Evolutionary conservation across 108 stramenopile genomes (phyloP).

Genomic region (Cyclostephanos tholiformis): DNA sequence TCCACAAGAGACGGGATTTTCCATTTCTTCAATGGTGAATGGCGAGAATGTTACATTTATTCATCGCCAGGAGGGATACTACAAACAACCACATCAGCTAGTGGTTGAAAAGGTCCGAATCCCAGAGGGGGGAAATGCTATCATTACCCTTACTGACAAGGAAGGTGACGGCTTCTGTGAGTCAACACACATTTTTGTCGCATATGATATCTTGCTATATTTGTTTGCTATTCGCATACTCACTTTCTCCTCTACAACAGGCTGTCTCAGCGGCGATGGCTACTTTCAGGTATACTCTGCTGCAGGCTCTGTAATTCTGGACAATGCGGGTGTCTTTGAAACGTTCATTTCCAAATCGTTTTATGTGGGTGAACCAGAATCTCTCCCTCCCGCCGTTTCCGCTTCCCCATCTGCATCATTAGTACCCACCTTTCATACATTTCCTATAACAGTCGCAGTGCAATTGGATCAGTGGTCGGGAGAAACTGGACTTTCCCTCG

Average conservation of each 20-base stretch:
- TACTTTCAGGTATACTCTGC: conserved; percentile 24
- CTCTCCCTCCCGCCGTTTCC: conserved; percentile 17
- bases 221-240: too few relatives aligned
- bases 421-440: conserved; percentile 9
- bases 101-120: conserved; percentile 15
- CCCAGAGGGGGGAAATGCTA: conserved; percentile 18
- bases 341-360: conserved; percentile 4
- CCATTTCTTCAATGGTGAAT: conserved; percentile 2
- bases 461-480: conserved; percentile 31
- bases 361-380: conserved; percentile 13
- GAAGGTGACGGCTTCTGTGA: conserved; percentile 22
- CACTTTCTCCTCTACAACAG: too few relatives aligned
- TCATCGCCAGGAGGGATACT: conserved; percentile 16
- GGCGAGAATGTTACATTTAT: conserved; percentile 9
- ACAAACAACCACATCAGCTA: conserved; percentile 10
- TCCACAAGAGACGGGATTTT: conserved; percentile 19
- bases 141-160: conserved; percentile 19
- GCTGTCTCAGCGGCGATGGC: conserved; percentile 17
- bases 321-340: neutral
- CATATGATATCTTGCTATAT: too few relatives aligned
- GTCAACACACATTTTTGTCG: too few relatives aligned
- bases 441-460: conserved; percentile 12
- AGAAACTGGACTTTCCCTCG: conserved; percentile 23
- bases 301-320: conserved; percentile 12
- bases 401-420: conserved; percentile 11